Conservation (phyloP, 2,329 filamentous ascomycete genomes). For the Trichoderma simmonsii region DNA sequence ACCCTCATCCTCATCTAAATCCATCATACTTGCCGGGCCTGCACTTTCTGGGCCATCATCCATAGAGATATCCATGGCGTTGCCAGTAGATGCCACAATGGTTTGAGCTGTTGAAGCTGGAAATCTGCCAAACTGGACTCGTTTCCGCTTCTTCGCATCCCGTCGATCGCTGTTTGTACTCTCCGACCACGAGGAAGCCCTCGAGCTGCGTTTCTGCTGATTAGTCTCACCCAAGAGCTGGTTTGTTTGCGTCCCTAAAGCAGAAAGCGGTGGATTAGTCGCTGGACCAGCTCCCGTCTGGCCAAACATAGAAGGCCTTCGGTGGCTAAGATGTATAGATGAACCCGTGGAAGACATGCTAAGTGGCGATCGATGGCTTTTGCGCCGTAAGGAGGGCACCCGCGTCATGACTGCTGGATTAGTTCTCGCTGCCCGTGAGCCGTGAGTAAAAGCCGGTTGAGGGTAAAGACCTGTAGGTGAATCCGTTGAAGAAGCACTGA, state of each 20-base stretch:
- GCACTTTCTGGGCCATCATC: not conserved
- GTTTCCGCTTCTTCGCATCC: not conserved
- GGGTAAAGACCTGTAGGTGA: not conserved
- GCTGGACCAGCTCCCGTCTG: not conserved
- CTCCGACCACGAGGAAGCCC: too few relatives aligned
- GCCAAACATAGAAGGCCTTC: not conserved
- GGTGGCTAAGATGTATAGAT: not conserved
- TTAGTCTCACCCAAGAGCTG: not conserved
- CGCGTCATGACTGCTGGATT: not conserved
- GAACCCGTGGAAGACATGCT: not conserved
- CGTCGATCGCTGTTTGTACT: not conserved
- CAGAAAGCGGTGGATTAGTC: not conserved
- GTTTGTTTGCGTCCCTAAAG: not conserved
- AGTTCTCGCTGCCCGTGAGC: not conserved
- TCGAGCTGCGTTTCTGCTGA: not conserved
- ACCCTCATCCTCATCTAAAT: not conserved
- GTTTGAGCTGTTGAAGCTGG: not conserved
- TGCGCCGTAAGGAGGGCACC: not conserved
- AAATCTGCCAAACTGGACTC: not conserved
- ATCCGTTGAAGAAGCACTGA: not conserved
- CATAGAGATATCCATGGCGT: not conserved
- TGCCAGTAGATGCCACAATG: not conserved
- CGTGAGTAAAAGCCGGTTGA: not conserved
- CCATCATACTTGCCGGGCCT: not conserved
- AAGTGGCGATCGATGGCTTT: not conserved